A percentile compares a stretch with the other conserved stretches of the same genome.
Evolutionary conservation across 176 grass and related monocot species (phyloP).

Genomic region (Phyllostachys edulis): DNA sequence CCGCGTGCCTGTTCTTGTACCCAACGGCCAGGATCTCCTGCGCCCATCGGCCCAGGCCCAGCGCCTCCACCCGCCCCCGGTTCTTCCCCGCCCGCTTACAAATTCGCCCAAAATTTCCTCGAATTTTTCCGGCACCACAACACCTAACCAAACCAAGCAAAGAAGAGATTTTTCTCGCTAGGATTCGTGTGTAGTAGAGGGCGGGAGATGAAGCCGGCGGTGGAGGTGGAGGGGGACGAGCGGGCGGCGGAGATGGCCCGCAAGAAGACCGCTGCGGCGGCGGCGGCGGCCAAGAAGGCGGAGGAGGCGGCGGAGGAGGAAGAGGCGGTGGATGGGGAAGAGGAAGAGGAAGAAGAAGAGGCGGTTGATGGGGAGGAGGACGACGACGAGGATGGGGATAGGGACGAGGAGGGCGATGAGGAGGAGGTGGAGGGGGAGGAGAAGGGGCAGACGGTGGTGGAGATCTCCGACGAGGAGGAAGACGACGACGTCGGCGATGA

Average conservation of each 20-base stretch:
- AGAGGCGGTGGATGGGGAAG: conserved; percentile 23
- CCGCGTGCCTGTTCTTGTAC: conserved; percentile 51
- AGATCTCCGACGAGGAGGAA: conserved; percentile 48
- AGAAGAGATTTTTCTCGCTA: conserved; percentile 7
- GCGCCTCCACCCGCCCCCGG: conserved; percentile 21
- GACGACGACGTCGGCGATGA: conserved; percentile 4
- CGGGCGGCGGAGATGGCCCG: conserved; percentile 34
- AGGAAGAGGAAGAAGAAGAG: background rate
- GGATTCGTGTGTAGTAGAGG: background rate
- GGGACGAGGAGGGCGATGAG: background rate
- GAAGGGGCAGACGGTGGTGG: conserved; percentile 28
- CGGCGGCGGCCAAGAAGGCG: conserved; percentile 12
- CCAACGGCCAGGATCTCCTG: conserved; percentile 28
- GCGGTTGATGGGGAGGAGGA: conserved; percentile 18
- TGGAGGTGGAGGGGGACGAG: conserved; percentile 39
- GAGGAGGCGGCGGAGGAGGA: conserved; percentile 21
- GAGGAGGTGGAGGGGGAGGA: conserved; percentile 20
- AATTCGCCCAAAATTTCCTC: conserved; percentile 51
- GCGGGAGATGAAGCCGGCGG: conserved; percentile 44
- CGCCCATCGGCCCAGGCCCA: conserved; percentile 27
- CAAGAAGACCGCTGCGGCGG: conserved; percentile 32
- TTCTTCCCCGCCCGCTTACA: conserved; percentile 49
- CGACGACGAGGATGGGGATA: conserved; percentile 2
- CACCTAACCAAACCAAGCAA: background rate
- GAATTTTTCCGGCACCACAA: background rate